phyloP scores from a whole-genome alignment of 352 stramenopile species.

The Pythium volutum region DNA sequence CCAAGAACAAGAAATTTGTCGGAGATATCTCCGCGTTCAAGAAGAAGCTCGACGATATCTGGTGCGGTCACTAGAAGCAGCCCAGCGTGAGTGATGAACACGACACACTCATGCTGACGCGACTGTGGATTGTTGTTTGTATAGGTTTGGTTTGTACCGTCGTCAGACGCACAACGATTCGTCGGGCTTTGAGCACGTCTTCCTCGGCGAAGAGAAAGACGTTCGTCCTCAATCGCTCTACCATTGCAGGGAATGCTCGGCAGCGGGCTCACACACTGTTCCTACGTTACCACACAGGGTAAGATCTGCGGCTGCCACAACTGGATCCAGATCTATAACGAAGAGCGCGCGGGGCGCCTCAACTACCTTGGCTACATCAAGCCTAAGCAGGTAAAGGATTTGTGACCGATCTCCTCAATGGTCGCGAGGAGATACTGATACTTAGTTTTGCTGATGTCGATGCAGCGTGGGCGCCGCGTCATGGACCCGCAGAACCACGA shows the following conservation, averaged over 20 bases:
- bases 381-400: constrained; percentile 48
- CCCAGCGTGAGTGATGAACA: too few species aligned
- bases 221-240: constrained; percentile 47
- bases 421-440: background rate
- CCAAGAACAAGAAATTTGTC: constrained; percentile 83
- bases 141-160: constrained; percentile 90
- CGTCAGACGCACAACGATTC: constrained; percentile 87
- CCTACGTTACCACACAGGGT: constrained; percentile 30
- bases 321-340: constrained; percentile 96
- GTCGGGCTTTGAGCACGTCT: constrained; percentile 96
- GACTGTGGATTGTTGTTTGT: background rate
- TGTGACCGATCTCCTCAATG: background rate
- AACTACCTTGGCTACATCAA: constrained; percentile 95
- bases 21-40: constrained; percentile 79
- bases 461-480: constrained; percentile 53
- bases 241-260: too few species aligned
- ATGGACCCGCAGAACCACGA: constrained; percentile 83
- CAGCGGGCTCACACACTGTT: constrained; percentile 2
- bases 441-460: background rate
- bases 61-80: too few species aligned
- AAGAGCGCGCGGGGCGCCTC: constrained; percentile 90
- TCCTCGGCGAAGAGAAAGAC: constrained; percentile 94
- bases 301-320: constrained; percentile 95
- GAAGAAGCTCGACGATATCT: constrained; percentile 92
- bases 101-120: background rate